Base-by-base conservation (phyloP, 2,329 filamentous ascomycete genomes). In the Triangularia verruculosa region DNA sequence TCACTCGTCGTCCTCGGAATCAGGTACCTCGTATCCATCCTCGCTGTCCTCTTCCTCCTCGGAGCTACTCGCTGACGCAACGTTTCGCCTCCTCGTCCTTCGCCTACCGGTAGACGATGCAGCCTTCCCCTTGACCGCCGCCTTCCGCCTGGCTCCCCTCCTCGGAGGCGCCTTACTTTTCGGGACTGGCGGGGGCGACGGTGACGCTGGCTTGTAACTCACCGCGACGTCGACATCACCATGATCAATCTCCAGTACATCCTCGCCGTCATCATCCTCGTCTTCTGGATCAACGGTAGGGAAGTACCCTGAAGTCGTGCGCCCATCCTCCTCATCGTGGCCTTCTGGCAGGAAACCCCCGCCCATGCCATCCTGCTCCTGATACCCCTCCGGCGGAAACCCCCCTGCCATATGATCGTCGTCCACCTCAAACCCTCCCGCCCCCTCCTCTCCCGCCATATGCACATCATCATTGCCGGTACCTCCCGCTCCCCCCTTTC, bases 321-420 rank as follows among this genome's bases (percentile, higher is more conserved):
- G 70, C 13, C 59, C 66, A 39, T 76, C 75, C 13, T 79, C 79
- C 17, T 81, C 82, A 27, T 85, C 81, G 57, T 80, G 83, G 1
- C 81, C 84, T 63, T 86, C 84, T 0, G 82, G 85, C 8, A 89
- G 72, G 68, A 89, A 89, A 0, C 86, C 87, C 0, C 87, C 87
- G 0, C 80, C 86, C 78, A 82, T 81, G 9, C 84, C 81, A 64
- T 83, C 82, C 8, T 82, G 78, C n/a, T 20, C 24, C n/a, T n/a
- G n/a, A 22, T 47, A 17, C 6, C 81, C 84, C 64, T 86, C 84
- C 0, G 82, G 85, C 8, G 89, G 72, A 68, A 89, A 89, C 0
- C 86, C 87, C 0, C 87, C 87, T 0, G 80, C 86, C 78, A 82
- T 81, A 8, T 84, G 81, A 64, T 83, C 83, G 9, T 82, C 78